Conservation (phyloP, 257 asterid genomes). For the Gentiana straminea region DNA sequence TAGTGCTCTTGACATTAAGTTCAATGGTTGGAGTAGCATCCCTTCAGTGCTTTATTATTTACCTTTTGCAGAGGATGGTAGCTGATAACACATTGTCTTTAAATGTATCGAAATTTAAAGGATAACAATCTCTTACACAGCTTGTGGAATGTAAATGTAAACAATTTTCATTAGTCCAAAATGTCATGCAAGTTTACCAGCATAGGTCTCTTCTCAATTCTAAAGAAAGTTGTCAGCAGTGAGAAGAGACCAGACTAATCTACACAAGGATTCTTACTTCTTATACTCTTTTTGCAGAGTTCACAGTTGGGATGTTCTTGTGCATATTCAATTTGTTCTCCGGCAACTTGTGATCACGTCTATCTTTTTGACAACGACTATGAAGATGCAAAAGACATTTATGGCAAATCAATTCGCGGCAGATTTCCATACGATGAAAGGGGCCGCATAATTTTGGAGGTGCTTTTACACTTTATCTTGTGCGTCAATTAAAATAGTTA, state of each 20-base stretch:
- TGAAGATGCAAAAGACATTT: slow-evolving; percentile 86
- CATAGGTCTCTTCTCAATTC: background rate
- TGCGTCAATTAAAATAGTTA: background rate
- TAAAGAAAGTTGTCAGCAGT: background rate
- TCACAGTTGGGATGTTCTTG: slow-evolving; percentile 81
- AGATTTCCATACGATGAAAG: slow-evolving; percentile 93
- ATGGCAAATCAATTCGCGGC: slow-evolving; percentile 79
- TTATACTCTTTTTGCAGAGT: slow-evolving; percentile 39
- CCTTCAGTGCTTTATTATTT: no score
- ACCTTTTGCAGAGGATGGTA: no score
- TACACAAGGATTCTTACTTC: background rate
- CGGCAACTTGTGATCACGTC: slow-evolving; percentile 75
- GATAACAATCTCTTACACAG: background rate
- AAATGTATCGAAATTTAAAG: background rate
- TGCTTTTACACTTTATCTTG: slow-evolving; percentile 24
- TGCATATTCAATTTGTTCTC: slow-evolving; percentile 52
- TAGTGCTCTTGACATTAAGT: no score
- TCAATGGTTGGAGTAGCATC: no score
- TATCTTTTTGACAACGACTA: slow-evolving; percentile 89
- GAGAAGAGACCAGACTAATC: background rate
- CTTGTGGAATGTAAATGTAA: no score
- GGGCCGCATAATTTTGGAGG: slow-evolving; percentile 96
- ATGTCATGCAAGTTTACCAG: background rate
- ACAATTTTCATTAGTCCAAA: no score
- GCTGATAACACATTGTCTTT: background rate